A percentile compares a stretch with the other conserved stretches of the same genome.
Conservation (phyloP, 179 eudicot species). For the Vitellaria paradoxa region DNA sequence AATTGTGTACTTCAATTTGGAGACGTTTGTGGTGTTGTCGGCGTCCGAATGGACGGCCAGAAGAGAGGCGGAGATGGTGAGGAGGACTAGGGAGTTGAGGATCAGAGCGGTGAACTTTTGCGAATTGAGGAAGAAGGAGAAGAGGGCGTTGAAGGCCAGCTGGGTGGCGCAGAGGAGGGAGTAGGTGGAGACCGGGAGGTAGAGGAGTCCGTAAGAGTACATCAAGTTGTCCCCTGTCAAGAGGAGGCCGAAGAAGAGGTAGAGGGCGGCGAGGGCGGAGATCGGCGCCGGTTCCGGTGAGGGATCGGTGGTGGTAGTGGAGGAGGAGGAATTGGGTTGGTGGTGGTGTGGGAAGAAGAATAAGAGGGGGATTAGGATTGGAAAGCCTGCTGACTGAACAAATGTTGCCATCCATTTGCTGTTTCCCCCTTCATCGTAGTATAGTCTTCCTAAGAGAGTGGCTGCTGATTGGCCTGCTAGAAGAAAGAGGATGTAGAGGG, state of each 20-base stretch:
- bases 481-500: conserved; percentile 34
- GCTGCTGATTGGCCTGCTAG: conserved; percentile 56
- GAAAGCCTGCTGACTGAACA: conserved; percentile 62
- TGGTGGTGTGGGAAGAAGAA: conserved; percentile 2
- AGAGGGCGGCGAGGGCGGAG: conserved; percentile 15
- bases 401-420: conserved; percentile 51
- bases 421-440: conserved; percentile 63
- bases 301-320: not conserved
- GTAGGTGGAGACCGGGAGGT: conserved; percentile 56
- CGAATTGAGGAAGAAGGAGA: conserved; percentile 42
- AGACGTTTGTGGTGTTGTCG: conserved; percentile 33
- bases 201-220: conserved; percentile 48
- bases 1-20: conserved; percentile 29
- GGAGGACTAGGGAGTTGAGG: conserved; percentile 45
- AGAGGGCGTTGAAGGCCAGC: conserved; percentile 49
- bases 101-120: conserved; percentile 50
- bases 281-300: not conserved
- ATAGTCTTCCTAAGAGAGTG: conserved; percentile 52
- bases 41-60: conserved; percentile 37
- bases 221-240: conserved; percentile 41
- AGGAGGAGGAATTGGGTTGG: not conserved
- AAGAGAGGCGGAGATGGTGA: conserved; percentile 46
- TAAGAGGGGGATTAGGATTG: conserved; percentile 27
- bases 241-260: conserved; percentile 39
- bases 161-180: conserved; percentile 60